Evolutionary conservation across 148 eudicot species (phyloP).

Genomic region (Chenopodium suecicum): DNA sequence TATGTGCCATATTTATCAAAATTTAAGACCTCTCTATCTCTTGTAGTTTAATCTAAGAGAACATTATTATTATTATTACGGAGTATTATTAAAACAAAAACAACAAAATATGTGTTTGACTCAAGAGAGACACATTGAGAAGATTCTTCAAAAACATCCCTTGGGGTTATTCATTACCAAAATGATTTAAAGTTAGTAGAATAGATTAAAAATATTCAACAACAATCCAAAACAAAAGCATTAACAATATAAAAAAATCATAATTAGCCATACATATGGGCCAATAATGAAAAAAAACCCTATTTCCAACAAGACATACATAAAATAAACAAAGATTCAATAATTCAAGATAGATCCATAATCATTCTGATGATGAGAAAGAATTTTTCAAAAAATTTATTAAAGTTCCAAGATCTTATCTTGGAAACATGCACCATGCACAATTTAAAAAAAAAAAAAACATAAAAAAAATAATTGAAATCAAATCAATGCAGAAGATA

Average conservation of each 20-base stretch:
- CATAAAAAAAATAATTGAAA: not conserved
- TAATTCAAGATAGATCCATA: conserved; percentile 7
- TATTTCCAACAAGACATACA: conserved; percentile 32
- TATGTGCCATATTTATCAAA: not conserved
- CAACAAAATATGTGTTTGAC: too few species aligned
- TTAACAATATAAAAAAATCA: not conserved
- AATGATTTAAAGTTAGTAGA: not conserved
- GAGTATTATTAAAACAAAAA: too few species aligned
- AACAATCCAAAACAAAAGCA: not conserved
- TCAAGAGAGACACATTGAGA: not conserved
- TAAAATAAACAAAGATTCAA: conserved; percentile 17
- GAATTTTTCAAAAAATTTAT: conserved; percentile 15
- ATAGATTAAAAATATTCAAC: not conserved
- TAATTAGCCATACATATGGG: conserved; percentile 13
- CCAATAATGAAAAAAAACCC: conserved; percentile 21
- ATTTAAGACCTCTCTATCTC: not conserved
- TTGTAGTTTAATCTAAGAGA: too few species aligned
- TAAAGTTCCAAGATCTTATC: conserved; percentile 32
- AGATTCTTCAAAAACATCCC: conserved; percentile 7
- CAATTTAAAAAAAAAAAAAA: not conserved
- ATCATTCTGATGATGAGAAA: not conserved
- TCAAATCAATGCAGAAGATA: not conserved
- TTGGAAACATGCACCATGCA: conserved; percentile 51
- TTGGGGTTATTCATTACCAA: conserved; percentile 17
- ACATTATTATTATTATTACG: too few species aligned